A percentile compares a stretch with the other conserved stretches of the same genome.
These are phyloP conservation scores for Exophiala sp. DNA, from an alignment of 2,329 filamentous ascomycete genomes.

Conservation along the genomic window DNA sequence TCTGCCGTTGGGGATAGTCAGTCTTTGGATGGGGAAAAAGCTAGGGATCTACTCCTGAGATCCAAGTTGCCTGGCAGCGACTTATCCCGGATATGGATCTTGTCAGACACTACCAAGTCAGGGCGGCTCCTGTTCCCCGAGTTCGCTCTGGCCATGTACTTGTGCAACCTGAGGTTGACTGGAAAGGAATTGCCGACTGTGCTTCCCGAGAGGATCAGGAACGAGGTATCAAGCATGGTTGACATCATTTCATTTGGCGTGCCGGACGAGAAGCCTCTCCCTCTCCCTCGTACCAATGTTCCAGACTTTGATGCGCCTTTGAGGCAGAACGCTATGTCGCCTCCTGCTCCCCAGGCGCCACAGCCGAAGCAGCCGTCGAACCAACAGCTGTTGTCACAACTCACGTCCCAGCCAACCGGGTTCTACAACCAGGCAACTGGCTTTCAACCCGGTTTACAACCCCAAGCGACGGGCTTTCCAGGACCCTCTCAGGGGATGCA, in stretches of 20 bases:
- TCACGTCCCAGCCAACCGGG: slow-evolving; percentile 50
- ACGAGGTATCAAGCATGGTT: slow-evolving; percentile 98
- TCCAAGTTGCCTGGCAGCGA: slow-evolving; percentile 83
- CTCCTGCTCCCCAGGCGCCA: slow-evolving; percentile 57
- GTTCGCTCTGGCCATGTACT: slow-evolving; percentile 95
- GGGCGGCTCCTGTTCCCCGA: slow-evolving; percentile 95
- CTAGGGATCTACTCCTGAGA: slow-evolving; percentile 77
- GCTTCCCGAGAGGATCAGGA: slow-evolving; percentile 81
- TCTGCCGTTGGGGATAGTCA: slow-evolving; percentile 80
- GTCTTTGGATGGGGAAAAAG: slow-evolving; percentile 85
- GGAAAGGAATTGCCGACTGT: slow-evolving; percentile 69
- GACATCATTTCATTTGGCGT: slow-evolving; percentile 97
- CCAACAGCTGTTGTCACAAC: slow-evolving; percentile 51
- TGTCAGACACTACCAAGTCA: slow-evolving; percentile 92
- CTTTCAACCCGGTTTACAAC: slow-evolving; percentile 50
- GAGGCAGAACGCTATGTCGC: slow-evolving; percentile 43
- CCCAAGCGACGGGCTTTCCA: slow-evolving; percentile 37
- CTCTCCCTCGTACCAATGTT: slow-evolving; percentile 55
- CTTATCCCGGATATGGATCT: slow-evolving; percentile 87
- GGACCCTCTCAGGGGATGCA: slow-evolving; percentile 46
- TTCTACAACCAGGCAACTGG: slow-evolving; percentile 60
- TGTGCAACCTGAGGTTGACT: slow-evolving; percentile 88
- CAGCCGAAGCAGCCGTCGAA: slow-evolving; percentile 68
- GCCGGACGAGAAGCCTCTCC: slow-evolving; percentile 59
- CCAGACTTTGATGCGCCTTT: slow-evolving; percentile 62